Evolutionary conservation across 23 red algal genomes (phyloP).

Genomic region (Gracilaria gracilis): DNA sequence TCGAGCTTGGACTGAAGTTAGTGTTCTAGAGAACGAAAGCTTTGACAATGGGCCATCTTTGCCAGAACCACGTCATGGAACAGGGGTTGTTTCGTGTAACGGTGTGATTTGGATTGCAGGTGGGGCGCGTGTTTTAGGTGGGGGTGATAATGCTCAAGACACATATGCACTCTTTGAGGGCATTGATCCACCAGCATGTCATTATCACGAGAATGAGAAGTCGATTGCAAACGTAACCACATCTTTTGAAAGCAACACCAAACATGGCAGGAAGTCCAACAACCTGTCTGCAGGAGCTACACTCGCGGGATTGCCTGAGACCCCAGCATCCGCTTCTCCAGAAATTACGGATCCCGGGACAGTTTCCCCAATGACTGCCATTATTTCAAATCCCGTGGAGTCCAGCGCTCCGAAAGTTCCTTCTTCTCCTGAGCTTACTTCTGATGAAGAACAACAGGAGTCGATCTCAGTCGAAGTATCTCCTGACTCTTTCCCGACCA

Average conservation of each 20-base stretch:
- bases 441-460: not conserved
- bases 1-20: constrained; percentile 61
- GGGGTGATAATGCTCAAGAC: constrained; percentile 30
- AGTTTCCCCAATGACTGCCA: not conserved
- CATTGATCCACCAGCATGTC: not conserved
- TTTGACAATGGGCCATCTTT: constrained; percentile 29
- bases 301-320: not conserved
- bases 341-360: not conserved
- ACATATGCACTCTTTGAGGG: constrained; percentile 65
- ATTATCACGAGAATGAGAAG: not conserved
- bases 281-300: not conserved
- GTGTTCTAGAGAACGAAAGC: constrained; percentile 44
- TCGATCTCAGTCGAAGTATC: not conserved
- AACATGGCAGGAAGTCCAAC: not conserved
- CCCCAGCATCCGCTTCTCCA: not conserved
- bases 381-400: not conserved
- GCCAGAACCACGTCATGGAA: constrained; percentile 57
- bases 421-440: not conserved
- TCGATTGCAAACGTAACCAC: not conserved
- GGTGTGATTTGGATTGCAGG: constrained; percentile 67
- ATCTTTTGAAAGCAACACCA: not conserved
- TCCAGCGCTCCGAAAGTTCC: not conserved
- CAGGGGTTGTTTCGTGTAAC: constrained; percentile 62
- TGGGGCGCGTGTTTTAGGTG: constrained; percentile 42
- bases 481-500: not conserved